Evolutionary conservation across 2,329 filamentous ascomycete genomes (phyloP).

Genomic region (Trichophyton equinum): DNA sequence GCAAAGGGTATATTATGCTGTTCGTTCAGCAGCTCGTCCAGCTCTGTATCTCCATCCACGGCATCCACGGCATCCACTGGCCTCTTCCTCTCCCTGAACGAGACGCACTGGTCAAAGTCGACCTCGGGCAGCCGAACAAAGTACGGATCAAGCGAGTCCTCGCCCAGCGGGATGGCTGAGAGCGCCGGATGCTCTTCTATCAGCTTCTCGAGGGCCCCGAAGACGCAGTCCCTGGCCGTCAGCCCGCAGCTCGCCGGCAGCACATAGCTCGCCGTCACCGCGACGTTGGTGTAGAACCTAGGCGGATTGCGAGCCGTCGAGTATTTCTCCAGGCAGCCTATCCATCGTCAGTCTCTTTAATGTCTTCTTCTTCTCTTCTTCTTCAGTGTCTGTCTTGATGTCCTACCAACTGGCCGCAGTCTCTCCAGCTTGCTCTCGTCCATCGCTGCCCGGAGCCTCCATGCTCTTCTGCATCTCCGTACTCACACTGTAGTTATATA

Average conservation of each 20-base stretch:
- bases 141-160: slow-evolving; percentile 30
- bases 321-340: slow-evolving; percentile 29
- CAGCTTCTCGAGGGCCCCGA: slow-evolving; percentile 25
- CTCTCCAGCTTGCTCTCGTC: slow-evolving; percentile 14
- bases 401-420: slow-evolving; percentile 22
- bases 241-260: slow-evolving; percentile 18
- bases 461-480: background rate
- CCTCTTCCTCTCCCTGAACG: background rate
- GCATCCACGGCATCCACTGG: slow-evolving; percentile 3
- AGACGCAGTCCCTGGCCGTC: slow-evolving; percentile 24
- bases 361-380: background rate
- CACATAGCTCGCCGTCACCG: slow-evolving; percentile 28
- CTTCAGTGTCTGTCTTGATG: background rate
- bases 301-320: slow-evolving; percentile 34
- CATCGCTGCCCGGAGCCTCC: background rate
- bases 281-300: slow-evolving; percentile 35
- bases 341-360: background rate
- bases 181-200: slow-evolving; percentile 33
- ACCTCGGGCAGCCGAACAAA: slow-evolving; percentile 35
- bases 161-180: slow-evolving; percentile 31
- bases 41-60: slow-evolving; percentile 24
- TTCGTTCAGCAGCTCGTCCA: slow-evolving; percentile 29
- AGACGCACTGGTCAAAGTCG: slow-evolving; percentile 20
- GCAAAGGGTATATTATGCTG: slow-evolving; percentile 33
- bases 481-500: too few relatives aligned